Conservation (phyloP, 1,139 yeast species). For the Scheffersomyces titani region DNA sequence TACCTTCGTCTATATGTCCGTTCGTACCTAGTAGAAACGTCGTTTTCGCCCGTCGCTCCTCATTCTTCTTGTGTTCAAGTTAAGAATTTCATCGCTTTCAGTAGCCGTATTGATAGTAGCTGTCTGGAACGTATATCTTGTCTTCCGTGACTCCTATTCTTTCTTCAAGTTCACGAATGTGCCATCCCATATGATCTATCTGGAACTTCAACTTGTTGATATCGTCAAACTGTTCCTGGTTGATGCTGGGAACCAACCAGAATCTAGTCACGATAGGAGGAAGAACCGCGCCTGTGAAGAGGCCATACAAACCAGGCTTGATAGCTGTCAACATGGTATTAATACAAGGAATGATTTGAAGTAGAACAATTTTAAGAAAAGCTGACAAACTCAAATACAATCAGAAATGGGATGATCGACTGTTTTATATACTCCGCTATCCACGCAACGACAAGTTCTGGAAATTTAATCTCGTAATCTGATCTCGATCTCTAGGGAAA, state of each 20-base stretch:
- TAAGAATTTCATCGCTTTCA: background rate
- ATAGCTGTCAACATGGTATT: background rate
- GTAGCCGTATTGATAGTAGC: conserved; percentile 9
- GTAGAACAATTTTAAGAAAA: too few species aligned
- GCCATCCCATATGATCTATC: conserved; percentile 42
- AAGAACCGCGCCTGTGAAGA: conserved; percentile 28
- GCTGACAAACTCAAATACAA: background rate
- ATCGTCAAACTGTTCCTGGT: conserved; percentile 23
- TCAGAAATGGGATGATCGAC: background rate
- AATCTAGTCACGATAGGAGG: conserved; percentile 34
- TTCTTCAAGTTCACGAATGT: conserved; percentile 36
- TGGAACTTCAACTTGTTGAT: conserved; percentile 34
- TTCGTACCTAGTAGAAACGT: background rate
- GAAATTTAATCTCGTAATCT: background rate
- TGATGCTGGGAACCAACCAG: conserved; percentile 24
- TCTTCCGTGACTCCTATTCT: conserved; percentile 27
- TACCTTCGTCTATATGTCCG: background rate
- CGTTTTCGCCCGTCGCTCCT: background rate
- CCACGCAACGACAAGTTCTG: background rate
- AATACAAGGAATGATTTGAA: background rate
- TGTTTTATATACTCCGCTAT: background rate
- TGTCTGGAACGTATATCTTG: conserved; percentile 33
- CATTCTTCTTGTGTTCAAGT: background rate
- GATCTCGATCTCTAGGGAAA: too few species aligned
- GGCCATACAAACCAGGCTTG: conserved; percentile 17